These are phyloP conservation scores for Pythium oligandrum DNA, from an alignment of 352 stramenopile genomes.

Conservation along the genomic window DNA sequence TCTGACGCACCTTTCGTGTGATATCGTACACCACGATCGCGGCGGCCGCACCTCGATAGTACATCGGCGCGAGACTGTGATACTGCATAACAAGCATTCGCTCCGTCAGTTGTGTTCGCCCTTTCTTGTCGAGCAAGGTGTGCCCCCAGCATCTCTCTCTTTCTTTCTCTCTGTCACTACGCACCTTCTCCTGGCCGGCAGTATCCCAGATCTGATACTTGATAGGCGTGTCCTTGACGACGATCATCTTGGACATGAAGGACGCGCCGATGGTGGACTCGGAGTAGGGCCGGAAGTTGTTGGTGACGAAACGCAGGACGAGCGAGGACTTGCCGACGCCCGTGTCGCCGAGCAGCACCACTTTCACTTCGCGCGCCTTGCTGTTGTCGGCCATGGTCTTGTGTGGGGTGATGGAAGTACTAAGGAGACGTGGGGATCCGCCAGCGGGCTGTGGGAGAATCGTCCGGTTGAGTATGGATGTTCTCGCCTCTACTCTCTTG, in stretches of 20 bases:
- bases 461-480: too few relatives aligned
- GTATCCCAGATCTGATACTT: slow-evolving; percentile 99
- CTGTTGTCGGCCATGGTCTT: slow-evolving; percentile 46
- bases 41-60: slow-evolving; percentile 96
- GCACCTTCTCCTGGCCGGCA: slow-evolving; percentile 93
- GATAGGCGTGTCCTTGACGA: slow-evolving; percentile 88
- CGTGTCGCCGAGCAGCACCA: slow-evolving; percentile 90
- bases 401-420: too few relatives aligned
- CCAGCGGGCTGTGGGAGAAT: too few relatives aligned
- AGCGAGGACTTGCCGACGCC: slow-evolving; percentile 96
- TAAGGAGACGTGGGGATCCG: too few relatives aligned
- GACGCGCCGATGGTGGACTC: slow-evolving; percentile 97
- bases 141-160: neutral
- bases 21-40: slow-evolving; percentile 99
- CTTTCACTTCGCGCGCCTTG: slow-evolving; percentile 87
- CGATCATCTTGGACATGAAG: slow-evolving; percentile 97
- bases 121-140: too few relatives aligned
- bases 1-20: slow-evolving; percentile 82
- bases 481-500: too few relatives aligned
- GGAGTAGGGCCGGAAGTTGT: slow-evolving; percentile 95
- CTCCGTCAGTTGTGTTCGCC: too few relatives aligned
- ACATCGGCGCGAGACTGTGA: slow-evolving; percentile 97
- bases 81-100: slow-evolving; percentile 48
- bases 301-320: slow-evolving; percentile 95
- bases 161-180: slow-evolving; percentile 5